Evolutionary conservation across 768 basidiomycete genomes (phyloP), one percentile per base, ranked within the genome.

Genomic region (Rhodotorula diobovata): DNA sequence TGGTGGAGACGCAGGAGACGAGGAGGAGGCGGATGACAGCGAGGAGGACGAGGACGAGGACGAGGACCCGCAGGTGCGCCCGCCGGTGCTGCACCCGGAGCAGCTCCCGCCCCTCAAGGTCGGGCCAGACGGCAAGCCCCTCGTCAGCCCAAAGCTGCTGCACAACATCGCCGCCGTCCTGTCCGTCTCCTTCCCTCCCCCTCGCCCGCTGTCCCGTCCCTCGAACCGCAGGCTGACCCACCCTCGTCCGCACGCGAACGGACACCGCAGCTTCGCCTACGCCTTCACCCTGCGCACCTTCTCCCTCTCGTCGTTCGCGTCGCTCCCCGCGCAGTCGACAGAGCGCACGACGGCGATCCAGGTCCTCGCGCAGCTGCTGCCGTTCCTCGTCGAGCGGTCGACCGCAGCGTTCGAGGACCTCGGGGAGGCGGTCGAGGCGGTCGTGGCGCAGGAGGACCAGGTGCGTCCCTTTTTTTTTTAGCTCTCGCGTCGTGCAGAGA

Each of bases 241-340:
- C 45, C 46, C 25, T 43, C 41, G 18, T 11, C 18, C 46, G 15
- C 21, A 3, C 46, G 2, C 46, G 46, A n/a, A n/a, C n/a, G n/a
- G n/a, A n/a, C n/a, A n/a, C n/a, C n/a, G 39, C 65, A 75, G 74
- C 1, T 66, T 75, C 57, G 74, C 71, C 30, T 75, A 75, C 53
- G 58, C 71, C 39, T 75, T 67, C 59, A 72, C 66, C 1, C 59
- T 75, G 8, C 67, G 74, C 35, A 72, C 71, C 2, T 75, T 71
- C 57, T 56, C 73, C 18, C 63, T 75, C 37, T 16, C 63, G 1
- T 71, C 73, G 6, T 68, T 75, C 64, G n/a, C 70, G 12, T 51
- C 70, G 0, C 59, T 75, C 2, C 39, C 61, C 0, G 11, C 41
- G 6, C 8, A 25, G 9, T 75, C 73, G n/a, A 63, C 67, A 9